Evolutionary conservation across 148 eudicot genomes (phyloP), one percentile per base, ranked within the genome.

Genomic region (Silene uniflora): DNA sequence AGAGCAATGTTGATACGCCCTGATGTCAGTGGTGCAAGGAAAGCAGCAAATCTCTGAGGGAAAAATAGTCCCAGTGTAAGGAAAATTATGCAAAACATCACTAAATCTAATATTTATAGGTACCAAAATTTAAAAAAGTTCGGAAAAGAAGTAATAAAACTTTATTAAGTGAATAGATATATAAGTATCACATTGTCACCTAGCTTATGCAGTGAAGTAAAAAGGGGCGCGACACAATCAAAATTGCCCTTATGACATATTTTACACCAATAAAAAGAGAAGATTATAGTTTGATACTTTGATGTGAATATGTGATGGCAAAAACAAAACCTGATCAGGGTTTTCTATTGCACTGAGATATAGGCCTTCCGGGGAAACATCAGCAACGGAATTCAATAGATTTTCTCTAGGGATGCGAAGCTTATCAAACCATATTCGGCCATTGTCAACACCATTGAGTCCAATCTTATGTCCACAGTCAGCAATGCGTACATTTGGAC

Each of bases 401-500:
- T 94, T 94, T 75, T 94, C 98, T 77, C 98, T 81, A 24, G 97
- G 98, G 55, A 94, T 83, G 72, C 89, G 92, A 52, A 94, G 82
- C 89, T 90, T 90, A 77, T 94, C 95, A 79, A 94, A 94, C 98
- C 97, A 95, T 76, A 95, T 85, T 71, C 98, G 89, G 64, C 96
- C 97, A 82, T 95, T 95, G 79, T 92, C 98, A 65, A 95, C 98
- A 74, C 98, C 97, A 83, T 95, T 92, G 69, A 92, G 88, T 63
- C 98, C 98, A 84, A 90, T 90, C 86, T 95, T 95, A 83, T 95
- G 98, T 72, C 97, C 97, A 80, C 98, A 95, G 83, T 95, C 98
- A 71, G 97, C 92, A 68, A 95, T 88, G 14, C 90, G 89, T 71
- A 95, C 73, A 77, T 90, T 92, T 56, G 92, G 96, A 83, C 93